Conservation (phyloP, 768 basidiomycete species). For the Tephrocybe sp. region DNA sequence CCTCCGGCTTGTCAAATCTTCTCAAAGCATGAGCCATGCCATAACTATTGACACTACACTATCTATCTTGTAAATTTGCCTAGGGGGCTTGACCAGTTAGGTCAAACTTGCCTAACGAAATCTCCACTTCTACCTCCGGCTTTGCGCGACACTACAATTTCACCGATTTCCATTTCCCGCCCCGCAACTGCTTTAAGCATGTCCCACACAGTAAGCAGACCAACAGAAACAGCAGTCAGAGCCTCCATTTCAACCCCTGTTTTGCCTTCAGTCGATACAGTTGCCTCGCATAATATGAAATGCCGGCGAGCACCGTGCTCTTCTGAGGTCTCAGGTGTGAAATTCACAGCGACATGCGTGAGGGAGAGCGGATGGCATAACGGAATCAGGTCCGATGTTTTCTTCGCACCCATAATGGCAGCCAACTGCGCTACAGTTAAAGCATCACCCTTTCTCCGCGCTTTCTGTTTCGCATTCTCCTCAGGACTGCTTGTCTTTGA, state of each 20-base stretch:
- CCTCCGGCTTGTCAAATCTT: conserved; percentile 27
- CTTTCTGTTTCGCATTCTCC: conserved; percentile 47
- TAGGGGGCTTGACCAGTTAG: too few species aligned
- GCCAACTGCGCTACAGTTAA: conserved; percentile 81
- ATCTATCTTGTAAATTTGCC: too few species aligned
- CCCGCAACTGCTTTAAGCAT: conserved; percentile 93
- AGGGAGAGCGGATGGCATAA: conserved; percentile 84
- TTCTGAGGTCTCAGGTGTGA: conserved; percentile 45
- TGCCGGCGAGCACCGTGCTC: conserved; percentile 25
- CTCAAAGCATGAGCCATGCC: conserved; percentile 22
- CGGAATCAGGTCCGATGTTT: conserved; percentile 81
- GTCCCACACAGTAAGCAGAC: conserved; percentile 85
- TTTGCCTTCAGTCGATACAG: conserved; percentile 74
- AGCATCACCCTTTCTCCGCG: conserved; percentile 64
- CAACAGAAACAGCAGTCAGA: conserved; percentile 77
- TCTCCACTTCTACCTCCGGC: conserved; percentile 75
- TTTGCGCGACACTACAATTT: conserved; percentile 65
- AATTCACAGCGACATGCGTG: conserved; percentile 63
- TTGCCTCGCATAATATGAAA: conserved; percentile 64
- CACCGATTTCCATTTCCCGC: conserved; percentile 79
- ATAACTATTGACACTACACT: too few species aligned
- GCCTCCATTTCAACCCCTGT: conserved; percentile 96
- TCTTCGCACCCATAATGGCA: conserved; percentile 86
- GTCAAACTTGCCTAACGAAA: conserved; percentile 49
- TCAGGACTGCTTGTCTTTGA: conserved; percentile 16